phyloP scores from a whole-genome alignment of 257 asterid genomes.

The Solanum virginianum region DNA sequence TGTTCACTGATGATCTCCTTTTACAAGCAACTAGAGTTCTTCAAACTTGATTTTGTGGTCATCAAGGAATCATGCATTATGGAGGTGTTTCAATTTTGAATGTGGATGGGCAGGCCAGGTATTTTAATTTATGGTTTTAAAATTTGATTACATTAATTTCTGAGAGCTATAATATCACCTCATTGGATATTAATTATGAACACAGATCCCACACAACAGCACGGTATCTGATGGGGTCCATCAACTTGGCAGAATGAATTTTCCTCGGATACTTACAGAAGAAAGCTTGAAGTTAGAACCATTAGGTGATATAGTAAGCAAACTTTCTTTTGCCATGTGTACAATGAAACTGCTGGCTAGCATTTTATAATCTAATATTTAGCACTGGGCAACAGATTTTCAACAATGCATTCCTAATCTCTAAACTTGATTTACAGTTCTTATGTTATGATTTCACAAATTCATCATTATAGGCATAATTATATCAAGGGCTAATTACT shows the following conservation, averaged over 20 bases:
- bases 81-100: slow-evolving; percentile 47
- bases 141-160: background rate
- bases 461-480: background rate
- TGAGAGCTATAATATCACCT: slow-evolving; percentile 3
- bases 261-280: slow-evolving; percentile 11
- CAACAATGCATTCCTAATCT: background rate
- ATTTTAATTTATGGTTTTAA: slow-evolving; percentile 16
- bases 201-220: slow-evolving; percentile 29
- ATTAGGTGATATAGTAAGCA: slow-evolving; percentile 36
- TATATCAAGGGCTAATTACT: background rate
- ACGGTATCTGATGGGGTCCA: slow-evolving; percentile 1
- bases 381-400: background rate
- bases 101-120: slow-evolving; percentile 75
- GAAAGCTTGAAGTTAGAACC: slow-evolving; percentile 27
- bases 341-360: background rate
- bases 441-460: background rate
- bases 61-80: slow-evolving; percentile 37
- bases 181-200: slow-evolving; percentile 13
- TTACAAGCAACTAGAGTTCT: background rate
- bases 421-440: background rate
- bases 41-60: background rate
- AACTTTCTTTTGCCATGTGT: background rate
- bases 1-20: background rate
- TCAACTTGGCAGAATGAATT: slow-evolving; percentile 6
- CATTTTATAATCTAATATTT: background rate